Base-by-base conservation (phyloP, 768 basidiomycete genomes). In the Pleurotus platypus region DNA sequence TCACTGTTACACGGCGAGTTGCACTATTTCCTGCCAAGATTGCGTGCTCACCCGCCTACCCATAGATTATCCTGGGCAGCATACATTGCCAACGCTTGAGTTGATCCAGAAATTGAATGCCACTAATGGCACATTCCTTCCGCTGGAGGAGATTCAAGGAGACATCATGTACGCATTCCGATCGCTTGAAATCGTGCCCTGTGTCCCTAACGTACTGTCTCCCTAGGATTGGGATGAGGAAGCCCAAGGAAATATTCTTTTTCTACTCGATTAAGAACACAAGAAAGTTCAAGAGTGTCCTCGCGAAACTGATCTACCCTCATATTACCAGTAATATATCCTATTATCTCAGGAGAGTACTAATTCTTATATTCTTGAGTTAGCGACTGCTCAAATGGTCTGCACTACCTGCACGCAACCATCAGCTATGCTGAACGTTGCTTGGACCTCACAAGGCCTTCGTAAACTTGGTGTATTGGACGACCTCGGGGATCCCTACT, bases 221-320 rank as follows among this genome's bases (percentile, higher is more conserved):
- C 16, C 6, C 5, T 53, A 54, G 51, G 51, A 39, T 54, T 40
- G 51, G 51, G 7, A 54, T 54, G 51, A 42, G 39, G 18, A 54
- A 54, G 39, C 35, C 51, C 4, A 54, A 54, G 18, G n/a, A 54
- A 54, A n/a, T 54, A 0, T 27, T 54, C 7, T 54, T 40, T 39
- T 54, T 54, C 37, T 54, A 54, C 24, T 12, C 51, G 22, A 54
- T 54, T 38, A 22, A 54, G 15, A n/a, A 54, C 13, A 2, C 51
- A 22, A 39, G 24, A 22, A 40, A 13, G 18, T 54, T 54, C 51
- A 54, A 54, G 22, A 15, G 22, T 16, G 39, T 54, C n/a, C 39
- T 54, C 5, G 39, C 37, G n/a, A 54, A 54, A n/a, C 1, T 12
- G 6, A 39, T 54, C 4, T 39, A 54, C 2, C 51, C 51, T 24